Percentiles rank a stretch among this genome's conserved stretches.
These are phyloP conservation scores for Epichloe brachyelytri DNA, from an alignment of 2,329 filamentous ascomycete genomes.

Conservation along the genomic window DNA sequence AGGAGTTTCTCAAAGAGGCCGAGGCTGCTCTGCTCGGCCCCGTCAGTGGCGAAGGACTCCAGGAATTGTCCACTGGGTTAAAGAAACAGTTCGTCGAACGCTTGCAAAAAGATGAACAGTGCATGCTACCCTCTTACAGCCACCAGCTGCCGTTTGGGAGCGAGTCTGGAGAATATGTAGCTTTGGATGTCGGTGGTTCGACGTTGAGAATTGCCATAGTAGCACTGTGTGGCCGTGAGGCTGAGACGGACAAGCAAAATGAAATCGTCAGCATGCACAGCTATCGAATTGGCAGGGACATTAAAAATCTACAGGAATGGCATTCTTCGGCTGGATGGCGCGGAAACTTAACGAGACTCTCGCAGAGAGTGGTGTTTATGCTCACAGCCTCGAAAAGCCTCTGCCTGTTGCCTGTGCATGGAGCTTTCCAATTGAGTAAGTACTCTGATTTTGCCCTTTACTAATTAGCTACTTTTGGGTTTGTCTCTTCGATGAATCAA, in stretches of 20 bases:
- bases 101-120: conserved; percentile 37
- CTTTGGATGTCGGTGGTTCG: conserved; percentile 57
- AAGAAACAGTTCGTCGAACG: conserved; percentile 42
- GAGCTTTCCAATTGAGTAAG: conserved; percentile 59
- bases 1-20: conserved; percentile 45
- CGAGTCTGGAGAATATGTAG: conserved; percentile 46
- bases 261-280: conserved; percentile 41
- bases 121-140: conserved; percentile 56
- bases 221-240: conserved; percentile 37
- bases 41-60: conserved; percentile 31
- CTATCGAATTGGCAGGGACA: conserved; percentile 41
- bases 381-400: conserved; percentile 25
- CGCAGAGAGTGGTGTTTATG: conserved; percentile 26
- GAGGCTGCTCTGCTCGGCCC: conserved; percentile 38
- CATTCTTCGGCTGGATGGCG: conserved; percentile 59
- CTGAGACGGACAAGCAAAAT: conserved; percentile 25
- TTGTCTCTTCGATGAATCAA: not conserved
- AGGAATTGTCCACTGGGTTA: conserved; percentile 33
- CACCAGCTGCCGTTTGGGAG: conserved; percentile 48
- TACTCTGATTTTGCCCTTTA: conserved; percentile 7
- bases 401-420: conserved; percentile 51
- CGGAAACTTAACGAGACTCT: conserved; percentile 45
- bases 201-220: conserved; percentile 53
- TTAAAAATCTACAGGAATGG: conserved; percentile 43
- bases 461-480: not conserved